Percentiles rank a stretch among this genome's conserved stretches.
phyloP scores from a whole-genome alignment of 179 eudicot species.

The Spinacia oleracea region DNA sequence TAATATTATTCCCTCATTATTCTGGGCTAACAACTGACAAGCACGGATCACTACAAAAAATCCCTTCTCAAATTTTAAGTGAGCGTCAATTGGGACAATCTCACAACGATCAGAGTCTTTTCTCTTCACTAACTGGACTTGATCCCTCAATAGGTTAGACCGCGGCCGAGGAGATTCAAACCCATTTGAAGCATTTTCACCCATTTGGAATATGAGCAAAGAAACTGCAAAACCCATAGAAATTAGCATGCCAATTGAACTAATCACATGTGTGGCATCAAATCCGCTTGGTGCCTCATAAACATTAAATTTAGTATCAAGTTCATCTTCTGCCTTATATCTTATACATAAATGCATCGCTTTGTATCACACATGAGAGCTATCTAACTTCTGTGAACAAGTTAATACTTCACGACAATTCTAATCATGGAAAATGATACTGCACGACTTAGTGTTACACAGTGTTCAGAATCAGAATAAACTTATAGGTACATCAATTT shows the following conservation, averaged over 20 bases:
- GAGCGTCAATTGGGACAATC: constrained; percentile 71
- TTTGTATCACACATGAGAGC: not conserved
- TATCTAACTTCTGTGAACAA: not conserved
- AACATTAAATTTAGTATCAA: not conserved
- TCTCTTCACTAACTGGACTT: constrained; percentile 74
- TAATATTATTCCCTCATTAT: constrained; percentile 82
- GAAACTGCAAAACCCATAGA: constrained; percentile 24
- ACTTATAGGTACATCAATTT: not conserved
- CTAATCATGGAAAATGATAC: not conserved
- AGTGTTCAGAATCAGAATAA: not conserved
- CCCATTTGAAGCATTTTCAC: constrained; percentile 39
- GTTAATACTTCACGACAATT: not conserved
- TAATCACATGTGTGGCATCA: not conserved
- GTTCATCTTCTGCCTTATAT: not conserved
- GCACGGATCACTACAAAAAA: constrained; percentile 87
- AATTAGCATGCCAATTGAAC: constrained; percentile 2
- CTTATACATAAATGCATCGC: not conserved
- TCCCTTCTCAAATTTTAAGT: constrained; percentile 85
- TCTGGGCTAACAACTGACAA: constrained; percentile 83
- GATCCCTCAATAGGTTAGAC: constrained; percentile 82
- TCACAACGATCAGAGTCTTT: constrained; percentile 80
- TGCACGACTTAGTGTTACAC: not conserved
- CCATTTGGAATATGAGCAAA: constrained; percentile 43
- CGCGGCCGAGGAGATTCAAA: constrained; percentile 75
- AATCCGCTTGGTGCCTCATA: not conserved